These are phyloP conservation scores for Coniochaeta ligniaria DNA, from an alignment of 2,329 filamentous ascomycete genomes.

Conservation along the genomic window DNA sequence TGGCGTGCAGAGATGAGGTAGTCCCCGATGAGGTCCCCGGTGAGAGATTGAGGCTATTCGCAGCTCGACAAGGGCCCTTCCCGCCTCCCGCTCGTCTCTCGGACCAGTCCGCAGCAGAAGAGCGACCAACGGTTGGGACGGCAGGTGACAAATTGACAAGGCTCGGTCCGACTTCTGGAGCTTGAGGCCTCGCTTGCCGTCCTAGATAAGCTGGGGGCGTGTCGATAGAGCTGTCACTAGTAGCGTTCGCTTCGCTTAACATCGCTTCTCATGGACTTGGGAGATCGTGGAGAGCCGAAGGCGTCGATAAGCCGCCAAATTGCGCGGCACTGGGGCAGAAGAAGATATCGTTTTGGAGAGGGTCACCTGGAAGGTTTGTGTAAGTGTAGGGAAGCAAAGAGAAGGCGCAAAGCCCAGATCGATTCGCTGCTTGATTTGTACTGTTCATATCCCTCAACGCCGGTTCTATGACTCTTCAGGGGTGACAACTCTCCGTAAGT, in stretches of 20 bases:
- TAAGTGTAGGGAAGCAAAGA: neutral
- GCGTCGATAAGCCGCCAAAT: too few relatives aligned
- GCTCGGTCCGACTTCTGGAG: neutral
- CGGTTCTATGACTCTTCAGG: neutral
- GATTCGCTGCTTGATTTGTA: neutral
- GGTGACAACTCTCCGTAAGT: neutral
- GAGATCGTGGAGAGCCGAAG: neutral
- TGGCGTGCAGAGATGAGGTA: neutral
- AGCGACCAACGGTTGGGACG: neutral
- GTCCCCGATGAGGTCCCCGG: neutral
- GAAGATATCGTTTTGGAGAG: too few relatives aligned
- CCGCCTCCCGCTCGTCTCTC: neutral
- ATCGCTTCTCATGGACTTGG: neutral
- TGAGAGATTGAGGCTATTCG: neutral
- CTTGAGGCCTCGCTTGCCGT: neutral
- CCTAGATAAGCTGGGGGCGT: neutral
- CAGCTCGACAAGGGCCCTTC: neutral
- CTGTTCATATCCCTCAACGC: conserved; percentile 1
- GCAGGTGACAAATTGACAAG: neutral
- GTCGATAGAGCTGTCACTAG: neutral
- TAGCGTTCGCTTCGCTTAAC: neutral
- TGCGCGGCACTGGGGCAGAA: too few relatives aligned
- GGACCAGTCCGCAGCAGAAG: neutral
- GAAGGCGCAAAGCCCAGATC: neutral
- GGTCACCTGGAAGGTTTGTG: neutral